These are phyloP conservation scores for Acer yangbiense DNA, from an alignment of 345 rosid genomes.

Conservation along the genomic window DNA sequence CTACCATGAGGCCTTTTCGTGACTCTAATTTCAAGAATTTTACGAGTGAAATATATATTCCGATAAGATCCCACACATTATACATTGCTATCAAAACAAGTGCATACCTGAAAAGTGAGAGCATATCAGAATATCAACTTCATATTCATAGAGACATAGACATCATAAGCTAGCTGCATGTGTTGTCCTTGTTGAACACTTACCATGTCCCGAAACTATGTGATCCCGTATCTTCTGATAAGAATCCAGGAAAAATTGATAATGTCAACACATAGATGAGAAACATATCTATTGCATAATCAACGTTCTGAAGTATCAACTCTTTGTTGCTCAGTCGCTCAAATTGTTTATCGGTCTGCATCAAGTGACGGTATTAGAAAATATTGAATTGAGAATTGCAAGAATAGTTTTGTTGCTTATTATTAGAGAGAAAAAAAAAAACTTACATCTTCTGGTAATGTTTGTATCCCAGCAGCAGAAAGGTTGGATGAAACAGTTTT, in stretches of 20 bases:
- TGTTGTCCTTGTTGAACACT: not conserved
- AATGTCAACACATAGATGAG: conserved; percentile 69
- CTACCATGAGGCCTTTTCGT: not conserved
- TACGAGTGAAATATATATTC: conserved; percentile 56
- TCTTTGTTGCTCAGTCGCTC: conserved; percentile 33
- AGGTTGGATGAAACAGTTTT: conserved; percentile 80
- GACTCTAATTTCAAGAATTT: not conserved
- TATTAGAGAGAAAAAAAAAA: too few species aligned
- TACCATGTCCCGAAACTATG: conserved; percentile 69
- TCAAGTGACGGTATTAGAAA: too few species aligned
- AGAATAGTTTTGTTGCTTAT: too few species aligned
- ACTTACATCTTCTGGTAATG: conserved; percentile 12
- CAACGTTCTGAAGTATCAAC: conserved; percentile 56
- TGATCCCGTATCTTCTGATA: conserved; percentile 71
- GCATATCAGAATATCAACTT: too few species aligned
- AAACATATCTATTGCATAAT: conserved; percentile 60
- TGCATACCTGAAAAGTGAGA: conserved; percentile 46
- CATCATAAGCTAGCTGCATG: too few species aligned
- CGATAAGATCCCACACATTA: conserved; percentile 65
- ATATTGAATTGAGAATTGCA: too few species aligned
- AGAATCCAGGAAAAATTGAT: conserved; percentile 83
- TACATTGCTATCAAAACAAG: conserved; percentile 70
- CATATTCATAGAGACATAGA: too few species aligned
- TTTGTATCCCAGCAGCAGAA: conserved; percentile 81
- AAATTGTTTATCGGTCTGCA: too few species aligned